Base-by-base conservation (phyloP, 164 flowering plant species). In the Brasenia schreberi region DNA sequence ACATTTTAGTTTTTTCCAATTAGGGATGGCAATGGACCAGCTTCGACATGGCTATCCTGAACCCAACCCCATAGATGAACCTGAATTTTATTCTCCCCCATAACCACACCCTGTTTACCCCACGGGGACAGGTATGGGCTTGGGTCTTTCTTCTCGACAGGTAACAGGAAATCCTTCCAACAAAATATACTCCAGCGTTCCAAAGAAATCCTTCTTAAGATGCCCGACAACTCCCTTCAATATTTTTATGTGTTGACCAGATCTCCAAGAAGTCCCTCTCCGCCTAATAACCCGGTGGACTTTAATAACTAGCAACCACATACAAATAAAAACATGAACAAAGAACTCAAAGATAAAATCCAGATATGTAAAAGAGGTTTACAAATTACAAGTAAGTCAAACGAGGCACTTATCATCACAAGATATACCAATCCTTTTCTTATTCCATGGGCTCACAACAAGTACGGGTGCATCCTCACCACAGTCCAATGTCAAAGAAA, bases 81-180 rank as follows among this genome's bases (percentile, higher is more conserved):
- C n/a, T n/a, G n/a, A n/a, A n/a, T n/a, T n/a, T n/a, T n/a, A n/a
- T n/a, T n/a, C n/a, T n/a, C n/a, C n/a, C n/a, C n/a, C n/a, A n/a
- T n/a, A n/a, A n/a, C n/a, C n/a, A n/a, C n/a, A n/a, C 88, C 96
- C 74, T 74, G n/a, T n/a, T n/a, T n/a, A n/a, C n/a, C n/a, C n/a
- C n/a, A n/a, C n/a, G n/a, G n/a, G n/a, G n/a, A n/a, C n/a, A n/a
- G n/a, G n/a, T n/a, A n/a, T n/a, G n/a, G n/a, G n/a, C n/a, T n/a
- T n/a, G n/a, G n/a, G n/a, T n/a, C n/a, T n/a, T n/a, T n/a, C n/a
- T n/a, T n/a, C n/a, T n/a, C n/a, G n/a, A n/a, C n/a, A n/a, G n/a
- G n/a, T n/a, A n/a, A n/a, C n/a, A n/a, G n/a, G 77, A 59, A 82
- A 71, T 63, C 93, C 96, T 78, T 86, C 95, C 7, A 88, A 77